A percentile compares a stretch with the other conserved stretches of the same genome.
Conservation (phyloP, 345 rosid species). For the Aethionema arabicum region DNA sequence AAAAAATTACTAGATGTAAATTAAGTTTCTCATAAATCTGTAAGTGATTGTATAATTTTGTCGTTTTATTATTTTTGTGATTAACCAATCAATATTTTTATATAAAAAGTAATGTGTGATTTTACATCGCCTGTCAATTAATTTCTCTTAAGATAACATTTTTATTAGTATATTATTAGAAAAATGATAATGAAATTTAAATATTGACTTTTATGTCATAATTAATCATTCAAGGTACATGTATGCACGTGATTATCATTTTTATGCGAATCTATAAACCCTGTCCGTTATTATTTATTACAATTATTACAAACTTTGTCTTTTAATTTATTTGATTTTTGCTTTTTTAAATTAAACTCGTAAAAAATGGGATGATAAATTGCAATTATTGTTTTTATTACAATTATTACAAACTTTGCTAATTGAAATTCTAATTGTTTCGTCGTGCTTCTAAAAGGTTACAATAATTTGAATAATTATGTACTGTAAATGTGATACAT, state of each 20-base stretch:
- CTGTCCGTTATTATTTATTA: slow-evolving; percentile 24
- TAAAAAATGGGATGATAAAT: slow-evolving; percentile 25
- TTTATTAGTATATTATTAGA: slow-evolving; percentile 1
- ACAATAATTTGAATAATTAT: slow-evolving; percentile 25
- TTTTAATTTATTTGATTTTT: not conserved
- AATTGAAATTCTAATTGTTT: slow-evolving; percentile 22
- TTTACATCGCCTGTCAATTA: too few species aligned
- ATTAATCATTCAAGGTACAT: slow-evolving; percentile 27
- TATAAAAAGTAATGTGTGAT: too few species aligned
- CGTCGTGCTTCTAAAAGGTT: slow-evolving; percentile 23
- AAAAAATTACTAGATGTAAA: too few species aligned
- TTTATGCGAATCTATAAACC: slow-evolving; percentile 27
- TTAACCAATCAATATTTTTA: too few species aligned
- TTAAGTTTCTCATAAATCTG: too few species aligned
- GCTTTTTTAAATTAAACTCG: slow-evolving; percentile 19
- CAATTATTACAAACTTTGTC: slow-evolving; percentile 11
- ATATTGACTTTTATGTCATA: not conserved
- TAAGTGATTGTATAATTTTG: too few species aligned
- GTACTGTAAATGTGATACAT: slow-evolving; percentile 24
- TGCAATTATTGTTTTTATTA: too few species aligned
- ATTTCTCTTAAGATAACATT: not conserved
- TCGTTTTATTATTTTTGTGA: too few species aligned
- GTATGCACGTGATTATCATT: slow-evolving; percentile 38
- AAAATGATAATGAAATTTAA: slow-evolving; percentile 19
- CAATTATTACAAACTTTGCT: not conserved